Conservation (phyloP, 2,329 filamentous ascomycete species). For the Colletotrichum camelliae region DNA sequence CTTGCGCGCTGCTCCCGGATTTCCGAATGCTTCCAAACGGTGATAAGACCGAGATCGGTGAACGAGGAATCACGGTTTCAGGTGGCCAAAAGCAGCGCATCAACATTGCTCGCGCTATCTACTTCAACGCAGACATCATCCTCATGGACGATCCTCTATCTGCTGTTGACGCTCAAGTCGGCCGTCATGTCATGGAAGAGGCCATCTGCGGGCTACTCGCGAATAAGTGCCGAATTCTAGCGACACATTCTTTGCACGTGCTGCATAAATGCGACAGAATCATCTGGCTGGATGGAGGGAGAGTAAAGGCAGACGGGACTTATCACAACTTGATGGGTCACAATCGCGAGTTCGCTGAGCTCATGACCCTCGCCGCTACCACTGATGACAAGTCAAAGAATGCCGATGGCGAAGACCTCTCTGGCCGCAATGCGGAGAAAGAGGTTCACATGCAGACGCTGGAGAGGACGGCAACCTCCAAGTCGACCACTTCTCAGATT, state of each 20-base stretch:
- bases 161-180: slow-evolving; percentile 72
- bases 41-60: slow-evolving; percentile 90
- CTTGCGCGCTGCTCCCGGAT: slow-evolving; percentile 84
- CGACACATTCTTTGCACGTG: slow-evolving; percentile 93
- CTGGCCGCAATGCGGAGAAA: slow-evolving; percentile 33
- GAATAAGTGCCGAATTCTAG: slow-evolving; percentile 87
- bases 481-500: neutral
- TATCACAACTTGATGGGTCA: slow-evolving; percentile 85
- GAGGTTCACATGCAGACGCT: slow-evolving; percentile 55
- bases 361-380: slow-evolving; percentile 72
- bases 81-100: slow-evolving; percentile 94
- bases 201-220: slow-evolving; percentile 88
- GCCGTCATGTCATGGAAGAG: slow-evolving; percentile 84
- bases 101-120: slow-evolving; percentile 84
- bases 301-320: slow-evolving; percentile 82
- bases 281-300: slow-evolving; percentile 87
- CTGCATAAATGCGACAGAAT: slow-evolving; percentile 89
- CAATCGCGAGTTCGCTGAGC: slow-evolving; percentile 74
- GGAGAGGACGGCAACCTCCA: slow-evolving; percentile 55
- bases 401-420: slow-evolving; percentile 8
- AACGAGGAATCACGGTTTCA: slow-evolving; percentile 92
- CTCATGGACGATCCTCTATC: slow-evolving; percentile 73
- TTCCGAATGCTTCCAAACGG: slow-evolving; percentile 88
- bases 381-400: neutral
- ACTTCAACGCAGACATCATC: slow-evolving; percentile 71